Evolutionary conservation across 2,329 filamentous ascomycete species (phyloP), one percentile per base, ranked within the genome.

Genomic region (Lecanosticta acicola): DNA sequence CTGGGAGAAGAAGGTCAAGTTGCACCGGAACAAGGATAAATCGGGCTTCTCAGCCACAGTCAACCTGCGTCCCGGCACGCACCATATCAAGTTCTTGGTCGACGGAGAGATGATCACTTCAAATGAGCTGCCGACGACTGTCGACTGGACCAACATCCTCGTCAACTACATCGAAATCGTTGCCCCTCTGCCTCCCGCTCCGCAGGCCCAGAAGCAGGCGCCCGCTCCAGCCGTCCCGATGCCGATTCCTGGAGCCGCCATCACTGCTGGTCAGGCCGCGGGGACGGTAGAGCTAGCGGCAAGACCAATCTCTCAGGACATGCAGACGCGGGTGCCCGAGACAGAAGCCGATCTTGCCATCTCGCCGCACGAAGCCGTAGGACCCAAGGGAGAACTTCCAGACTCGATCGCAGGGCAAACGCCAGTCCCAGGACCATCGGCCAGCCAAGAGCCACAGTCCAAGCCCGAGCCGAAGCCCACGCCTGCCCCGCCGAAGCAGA

Each of bases 141-240:
- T 98, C 48, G 93, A 98, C 66, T 96, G 94, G 66, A 94, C 89
- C 54, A 97, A 97, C 71, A 94, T 95, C 64, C 76, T 98, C 14
- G 91, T 98, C 68, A 98, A 98, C 70, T 98, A 97, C 66, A 87
- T 98, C 62, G 93, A 98, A 71, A 86, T 97, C 51, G 56, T 59
- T 32, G 60, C 62, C 14, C 59, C 57, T 24, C 46, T 58, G 32
- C 55, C 54, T 21, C 33, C 53, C n/a, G 41, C 46, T n/a, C 42
- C 37, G 14, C 41, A 50, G 8, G 41, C 47, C 16, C 48, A 53
- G 37, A 51, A 50, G 53, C 53, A 60, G 53, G 48, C 52, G 52
- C 51, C 53, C 42, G 56, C 50, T n/a, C 53, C 57, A 14, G 58
- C 60, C 34, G 55, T 55, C 46, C 60, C 61, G 26, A 60, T 62